Base-by-base conservation (phyloP, 768 basidiomycete species). In the Megacollybia marginata region DNA sequence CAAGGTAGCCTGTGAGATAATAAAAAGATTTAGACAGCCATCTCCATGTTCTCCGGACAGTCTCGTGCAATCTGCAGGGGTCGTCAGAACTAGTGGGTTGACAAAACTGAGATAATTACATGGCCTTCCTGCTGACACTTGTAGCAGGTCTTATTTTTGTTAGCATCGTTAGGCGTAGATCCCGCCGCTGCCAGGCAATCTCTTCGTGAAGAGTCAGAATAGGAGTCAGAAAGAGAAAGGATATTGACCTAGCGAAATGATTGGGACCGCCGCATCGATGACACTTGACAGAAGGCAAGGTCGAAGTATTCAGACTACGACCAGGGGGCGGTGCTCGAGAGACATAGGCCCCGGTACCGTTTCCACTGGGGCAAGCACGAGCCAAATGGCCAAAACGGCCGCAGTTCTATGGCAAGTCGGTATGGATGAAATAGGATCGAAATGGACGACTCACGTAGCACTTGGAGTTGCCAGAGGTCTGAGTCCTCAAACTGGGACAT, bases 211-310 rank as follows among this genome's bases (percentile, higher is more conserved):
- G 49, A 48, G 36, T 38, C 50, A 7, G 46, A 33, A 28, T 32
- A 32, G 23, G 47, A 20, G 43, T 34, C 47, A 54, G n/a, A 23
- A 51, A 55, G 46, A 42, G 54, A 54, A 45, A 12, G 34, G 13
- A 7, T 42, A 45, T 59, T 49, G 63, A 87, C 87, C 77, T 82
- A 11, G 88, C 89, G 76, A 89, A 80, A 62, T 91, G 88, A 69
- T 93, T 94, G 12, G 86, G 82, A 28, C 88, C 88, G 43, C 90
- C 89, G 61, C 92, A 95, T 46, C 87, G 82, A 65, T 88, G 93
- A 61, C 92, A 95, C 66, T 88, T 90, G 46, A 93, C 83, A 15
- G 87, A 84, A 46, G 87, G 87, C 45, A 90, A 69, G 44, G 85
- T 79, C 18, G 87, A 83, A 13, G 79, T 84, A 60, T 90, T 88